Percentiles rank a stretch among this genome's conserved stretches.
These are phyloP conservation scores for Saccharomycopsis phalli DNA, from an alignment of 1,139 yeast species.

Conservation along the genomic window DNA sequence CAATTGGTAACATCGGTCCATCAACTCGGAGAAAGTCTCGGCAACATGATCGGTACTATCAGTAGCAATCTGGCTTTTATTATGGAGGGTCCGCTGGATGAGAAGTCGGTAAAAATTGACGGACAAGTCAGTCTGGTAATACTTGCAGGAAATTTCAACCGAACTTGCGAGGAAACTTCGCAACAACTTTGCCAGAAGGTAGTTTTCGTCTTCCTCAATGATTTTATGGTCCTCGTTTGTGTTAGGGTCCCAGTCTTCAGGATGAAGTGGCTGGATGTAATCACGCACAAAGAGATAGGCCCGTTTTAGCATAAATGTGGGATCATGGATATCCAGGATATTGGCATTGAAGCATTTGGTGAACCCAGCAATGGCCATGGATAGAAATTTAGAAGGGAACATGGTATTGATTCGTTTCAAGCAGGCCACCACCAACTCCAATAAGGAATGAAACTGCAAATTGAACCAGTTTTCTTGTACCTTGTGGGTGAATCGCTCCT, in stretches of 20 bases:
- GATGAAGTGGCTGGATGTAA: conserved; percentile 44
- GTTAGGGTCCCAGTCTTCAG: conserved; percentile 28
- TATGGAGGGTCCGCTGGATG: conserved; percentile 3
- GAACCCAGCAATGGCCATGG: conserved; percentile 52
- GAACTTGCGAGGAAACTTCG: conserved; percentile 38
- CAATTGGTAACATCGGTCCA: conserved; percentile 40
- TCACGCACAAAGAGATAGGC: conserved; percentile 59
- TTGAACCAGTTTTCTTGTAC: conserved; percentile 35
- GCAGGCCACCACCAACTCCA: conserved; percentile 51
- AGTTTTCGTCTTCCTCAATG: conserved; percentile 44
- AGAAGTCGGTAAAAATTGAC: conserved; percentile 22
- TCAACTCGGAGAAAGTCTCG: background rate
- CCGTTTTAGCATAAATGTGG: conserved; percentile 47
- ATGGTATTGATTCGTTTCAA: conserved; percentile 47
- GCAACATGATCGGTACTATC: background rate
- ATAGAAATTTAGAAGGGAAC: conserved; percentile 70
- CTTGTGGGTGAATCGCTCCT: conserved; percentile 19
- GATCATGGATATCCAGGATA: conserved; percentile 27
- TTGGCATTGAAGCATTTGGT: conserved; percentile 41
- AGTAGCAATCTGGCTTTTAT: conserved; percentile 17
- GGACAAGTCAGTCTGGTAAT: conserved; percentile 26
- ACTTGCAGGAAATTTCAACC: conserved; percentile 33
- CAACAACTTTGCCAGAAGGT: conserved; percentile 35
- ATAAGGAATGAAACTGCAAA: conserved; percentile 51
- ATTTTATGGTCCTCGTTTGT: conserved; percentile 33